Base-by-base conservation (phyloP, 495 filamentous ascomycete species). In the Penicillium subrubescens region DNA sequence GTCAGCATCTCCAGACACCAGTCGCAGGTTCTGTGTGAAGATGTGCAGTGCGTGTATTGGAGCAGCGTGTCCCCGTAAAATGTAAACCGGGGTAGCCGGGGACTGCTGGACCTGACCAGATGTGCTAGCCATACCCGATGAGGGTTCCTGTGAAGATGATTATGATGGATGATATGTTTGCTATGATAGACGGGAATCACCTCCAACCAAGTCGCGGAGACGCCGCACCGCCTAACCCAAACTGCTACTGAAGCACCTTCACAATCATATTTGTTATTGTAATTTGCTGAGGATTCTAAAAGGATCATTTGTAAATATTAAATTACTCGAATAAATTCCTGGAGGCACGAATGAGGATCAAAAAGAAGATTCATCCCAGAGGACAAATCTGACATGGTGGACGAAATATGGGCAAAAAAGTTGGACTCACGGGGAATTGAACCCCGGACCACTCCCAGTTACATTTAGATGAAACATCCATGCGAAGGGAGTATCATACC, bases 1-100 rank as follows among this genome's bases (percentile, higher is more conserved):
- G 56, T 97, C 90, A 5, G 92, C 90, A 76, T 99, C 95, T 19
- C 89, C 95, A 7, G 93, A 94, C 31, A 94, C 71, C 1, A 99
- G 88, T 11, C 92, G 88, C 53, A 86, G 81, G 67, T 97, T 96
- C 56, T 77, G 69, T 51, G 84, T 84, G 65, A 91, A 84, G 73
- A 99, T 91, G 59, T 85, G 75, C 29, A 95, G 77, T 17, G 87
- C 85, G 73, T 99, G 94, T 57, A 98, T 90, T 59, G 91, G 88
- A 2, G 91, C 79, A 33, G 84, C 82, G 77, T 99, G 95, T 58
- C 95, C 95, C 67, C 95, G 90, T 35, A 99, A 85, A 54, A 98
- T 87, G 71, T 95, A 94, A 56, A 85, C 83, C 54, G 94, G 94
- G 66, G 92, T 90, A 33, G 89, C 84, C 34, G 88, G 87, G 55